Evolutionary conservation across 2,329 filamentous ascomycete species (phyloP).

Genomic region (Phoma sp.): DNA sequence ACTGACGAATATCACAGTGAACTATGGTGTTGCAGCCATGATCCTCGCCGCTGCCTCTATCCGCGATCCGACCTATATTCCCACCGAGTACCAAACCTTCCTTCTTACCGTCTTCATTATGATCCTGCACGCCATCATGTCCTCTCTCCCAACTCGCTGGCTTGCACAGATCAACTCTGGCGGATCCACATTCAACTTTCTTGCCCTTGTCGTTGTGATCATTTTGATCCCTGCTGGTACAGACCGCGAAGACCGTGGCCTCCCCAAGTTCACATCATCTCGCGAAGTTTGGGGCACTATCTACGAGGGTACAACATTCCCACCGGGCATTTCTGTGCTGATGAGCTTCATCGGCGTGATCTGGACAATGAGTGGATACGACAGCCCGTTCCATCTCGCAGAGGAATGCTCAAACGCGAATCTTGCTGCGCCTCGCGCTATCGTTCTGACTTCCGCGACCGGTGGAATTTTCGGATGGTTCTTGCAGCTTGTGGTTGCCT

Average conservation of each 20-base stretch:
- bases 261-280: slow-evolving; percentile 65
- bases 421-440: slow-evolving; percentile 73
- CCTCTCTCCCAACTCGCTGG: slow-evolving; percentile 74
- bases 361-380: slow-evolving; percentile 74
- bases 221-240: slow-evolving; percentile 72
- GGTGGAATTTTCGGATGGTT: slow-evolving; percentile 76
- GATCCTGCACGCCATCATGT: slow-evolving; percentile 71
- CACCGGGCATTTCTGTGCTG: slow-evolving; percentile 70
- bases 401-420: slow-evolving; percentile 79
- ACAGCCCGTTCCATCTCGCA: slow-evolving; percentile 74
- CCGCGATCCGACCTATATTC: slow-evolving; percentile 68
- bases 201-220: slow-evolving; percentile 70
- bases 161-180: slow-evolving; percentile 74
- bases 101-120: slow-evolving; percentile 72
- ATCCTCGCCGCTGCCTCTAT: slow-evolving; percentile 75
- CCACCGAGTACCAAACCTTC: slow-evolving; percentile 71
- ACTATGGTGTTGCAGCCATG: slow-evolving; percentile 74
- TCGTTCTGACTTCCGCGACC: slow-evolving; percentile 71
- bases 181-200: slow-evolving; percentile 74
- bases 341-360: slow-evolving; percentile 77
- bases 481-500: slow-evolving; percentile 75
- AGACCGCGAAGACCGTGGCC: slow-evolving; percentile 58
- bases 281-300: slow-evolving; percentile 71
- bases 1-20: slow-evolving; percentile 53
- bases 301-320: slow-evolving; percentile 71